These are phyloP conservation scores for Venturia effusa DNA, from an alignment of 2,329 filamentous ascomycete species.

Conservation along the genomic window DNA sequence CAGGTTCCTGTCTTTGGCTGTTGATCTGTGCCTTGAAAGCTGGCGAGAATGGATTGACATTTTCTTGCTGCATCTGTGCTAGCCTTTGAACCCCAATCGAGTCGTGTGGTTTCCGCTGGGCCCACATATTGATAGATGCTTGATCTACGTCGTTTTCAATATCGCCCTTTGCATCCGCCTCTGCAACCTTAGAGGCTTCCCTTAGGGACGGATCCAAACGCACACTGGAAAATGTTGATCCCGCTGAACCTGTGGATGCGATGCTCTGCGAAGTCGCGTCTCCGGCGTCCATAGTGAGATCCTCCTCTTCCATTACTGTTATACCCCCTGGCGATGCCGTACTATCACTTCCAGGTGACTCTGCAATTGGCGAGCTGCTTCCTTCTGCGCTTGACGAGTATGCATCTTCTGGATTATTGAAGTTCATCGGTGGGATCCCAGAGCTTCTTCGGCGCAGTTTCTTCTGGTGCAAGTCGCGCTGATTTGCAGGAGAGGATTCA, in stretches of 20 bases:
- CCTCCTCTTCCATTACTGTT: slow-evolving; percentile 56
- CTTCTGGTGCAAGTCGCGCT: slow-evolving; percentile 54
- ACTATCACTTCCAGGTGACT: slow-evolving; percentile 13
- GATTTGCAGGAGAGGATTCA: slow-evolving; percentile 51
- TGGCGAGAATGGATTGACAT: slow-evolving; percentile 37
- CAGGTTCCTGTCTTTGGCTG: slow-evolving; percentile 12
- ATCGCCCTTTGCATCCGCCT: slow-evolving; percentile 49
- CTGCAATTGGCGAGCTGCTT: slow-evolving; percentile 33
- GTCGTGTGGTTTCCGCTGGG: slow-evolving; percentile 38
- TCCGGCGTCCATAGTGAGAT: slow-evolving; percentile 62
- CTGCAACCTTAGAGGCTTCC: slow-evolving; percentile 61
- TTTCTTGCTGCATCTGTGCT: slow-evolving; percentile 36
- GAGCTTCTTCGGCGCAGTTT: slow-evolving; percentile 43
- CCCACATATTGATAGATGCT: slow-evolving; percentile 64
- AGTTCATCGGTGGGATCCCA: slow-evolving; percentile 52
- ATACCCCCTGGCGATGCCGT: slow-evolving; percentile 47
- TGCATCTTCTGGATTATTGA: slow-evolving; percentile 53
- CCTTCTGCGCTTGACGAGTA: slow-evolving; percentile 73
- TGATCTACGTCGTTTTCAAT: slow-evolving; percentile 57
- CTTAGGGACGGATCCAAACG: slow-evolving; percentile 68
- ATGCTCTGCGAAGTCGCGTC: slow-evolving; percentile 55
- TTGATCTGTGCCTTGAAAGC: slow-evolving; percentile 26
- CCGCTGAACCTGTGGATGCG: slow-evolving; percentile 47
- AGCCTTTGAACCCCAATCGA: slow-evolving; percentile 18
- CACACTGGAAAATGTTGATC: slow-evolving; percentile 55